Evolutionary conservation across 2,329 filamentous ascomycete genomes (phyloP).

Genomic region (Proliferodiscus dingleyae): DNA sequence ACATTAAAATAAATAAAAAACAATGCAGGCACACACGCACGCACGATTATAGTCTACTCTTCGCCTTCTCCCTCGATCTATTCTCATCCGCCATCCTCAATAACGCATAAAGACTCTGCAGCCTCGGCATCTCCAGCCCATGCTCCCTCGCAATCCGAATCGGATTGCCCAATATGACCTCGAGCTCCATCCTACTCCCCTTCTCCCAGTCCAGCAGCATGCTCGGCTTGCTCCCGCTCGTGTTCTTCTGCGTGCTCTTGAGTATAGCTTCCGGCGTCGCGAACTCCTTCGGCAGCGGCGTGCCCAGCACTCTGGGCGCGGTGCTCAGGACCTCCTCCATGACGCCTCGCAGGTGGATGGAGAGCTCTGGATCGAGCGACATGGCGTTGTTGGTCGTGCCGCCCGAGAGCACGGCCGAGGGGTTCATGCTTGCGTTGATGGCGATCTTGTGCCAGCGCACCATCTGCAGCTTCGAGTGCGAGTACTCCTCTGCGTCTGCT

Average conservation of each 20-base stretch:
- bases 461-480: constrained; percentile 62
- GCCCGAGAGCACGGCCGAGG: constrained; percentile 62
- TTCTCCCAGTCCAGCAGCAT: constrained; percentile 52
- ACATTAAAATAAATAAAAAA: too few relatives aligned
- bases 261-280: constrained; percentile 60
- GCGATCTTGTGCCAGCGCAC: constrained; percentile 73
- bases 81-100: constrained; percentile 47
- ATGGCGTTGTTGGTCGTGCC: constrained; percentile 62
- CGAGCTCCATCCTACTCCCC: constrained; percentile 49
- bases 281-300: constrained; percentile 54
- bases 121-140: constrained; percentile 47
- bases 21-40: too few relatives aligned
- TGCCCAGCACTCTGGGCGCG: constrained; percentile 57
- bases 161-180: constrained; percentile 53
- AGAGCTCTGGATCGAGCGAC: constrained; percentile 58
- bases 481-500: constrained; percentile 59
- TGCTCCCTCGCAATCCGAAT: constrained; percentile 46
- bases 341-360: constrained; percentile 55
- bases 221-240: constrained; percentile 49
- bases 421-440: constrained; percentile 73
- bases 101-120: constrained; percentile 51
- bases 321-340: constrained; percentile 67
- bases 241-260: constrained; percentile 58
- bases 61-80: constrained; percentile 11
- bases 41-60: constrained; percentile 21